Evolutionary conservation across 192 early-diverging fungal species (phyloP), one percentile per base, ranked within the genome.

Genomic region (Podila horticola): DNA sequence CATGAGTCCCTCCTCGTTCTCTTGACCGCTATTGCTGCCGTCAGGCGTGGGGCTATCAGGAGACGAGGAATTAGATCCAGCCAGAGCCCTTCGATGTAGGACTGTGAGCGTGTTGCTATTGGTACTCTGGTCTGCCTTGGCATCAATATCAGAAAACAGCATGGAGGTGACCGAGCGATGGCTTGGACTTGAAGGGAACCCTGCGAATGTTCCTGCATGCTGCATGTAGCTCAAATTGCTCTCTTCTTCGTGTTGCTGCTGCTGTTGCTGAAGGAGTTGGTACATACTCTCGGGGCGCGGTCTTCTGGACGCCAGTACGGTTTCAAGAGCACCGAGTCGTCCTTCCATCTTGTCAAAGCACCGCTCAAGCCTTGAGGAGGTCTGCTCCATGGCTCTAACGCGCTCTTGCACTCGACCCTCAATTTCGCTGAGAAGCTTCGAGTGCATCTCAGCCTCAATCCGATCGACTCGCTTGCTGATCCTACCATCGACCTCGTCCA

Each of bases 251-350:
- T 81, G 77, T 36, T 79, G 75, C 28, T 81, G 77, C 19, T 72
- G 67, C 41, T 81, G 77, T 48, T 81, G 77, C 13, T 81, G 77
- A 20, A 81, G 26, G 0, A 81, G 62, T 22, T 81, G 77, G 36
- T 81, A 81, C 77, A 81, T 81, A 28, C 77, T 81, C 67, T 81
- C 77, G n/a, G 77, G 77, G n/a, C 77, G 66, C 33, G 77, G 77
- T 61, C 77, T 60, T 30, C 62, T 38, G 15, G 77, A 81, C 3
- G 77, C 77, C 45, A 81, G 22, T 2, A 81, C 77, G 3, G 77
- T 81, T n/a, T 81, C 77, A 5, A 81, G 34, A 20, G 77, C 77
- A 8, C 71, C 77, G 2, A 81, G 66, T 38, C 77, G 50, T 0
- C 77, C 77, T 24, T 81, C 77, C 77, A 81, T 81, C 38, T 63